A percentile compares a stretch with the other conserved stretches of the same genome.
Conservation (phyloP, 345 rosid genomes). For the Eucalyptus urophylla region DNA sequence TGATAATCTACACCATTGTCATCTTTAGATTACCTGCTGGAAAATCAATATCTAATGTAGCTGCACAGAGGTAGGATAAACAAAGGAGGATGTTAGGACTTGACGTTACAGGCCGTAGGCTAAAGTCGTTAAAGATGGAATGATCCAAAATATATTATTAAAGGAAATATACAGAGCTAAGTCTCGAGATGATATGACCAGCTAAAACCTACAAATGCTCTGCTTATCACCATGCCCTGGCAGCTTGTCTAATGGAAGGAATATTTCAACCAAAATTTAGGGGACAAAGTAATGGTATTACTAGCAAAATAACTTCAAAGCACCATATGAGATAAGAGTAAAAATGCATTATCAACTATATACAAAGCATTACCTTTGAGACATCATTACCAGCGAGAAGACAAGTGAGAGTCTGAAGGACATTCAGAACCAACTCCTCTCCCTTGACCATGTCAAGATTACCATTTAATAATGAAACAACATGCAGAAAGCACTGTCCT, state of each 20-base stretch:
- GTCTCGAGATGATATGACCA: neutral
- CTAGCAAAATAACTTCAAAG: neutral
- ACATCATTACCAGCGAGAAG: conserved; percentile 73
- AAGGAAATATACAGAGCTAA: neutral
- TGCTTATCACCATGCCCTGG: neutral
- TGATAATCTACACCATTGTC: neutral
- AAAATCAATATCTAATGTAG: neutral
- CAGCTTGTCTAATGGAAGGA: neutral
- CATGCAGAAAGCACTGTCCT: conserved; percentile 91
- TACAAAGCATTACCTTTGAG: conserved; percentile 60
- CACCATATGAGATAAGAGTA: neutral
- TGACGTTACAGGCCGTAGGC: neutral
- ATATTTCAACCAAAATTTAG: neutral
- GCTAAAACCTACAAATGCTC: neutral
- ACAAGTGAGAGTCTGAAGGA: conserved; percentile 71
- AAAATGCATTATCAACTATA: neutral
- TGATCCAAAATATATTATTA: neutral
- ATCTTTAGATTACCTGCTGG: neutral
- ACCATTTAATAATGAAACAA: conserved; percentile 86
- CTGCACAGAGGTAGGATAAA: neutral
- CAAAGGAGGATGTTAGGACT: neutral
- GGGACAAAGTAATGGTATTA: neutral
- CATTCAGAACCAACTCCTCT: conserved; percentile 81
- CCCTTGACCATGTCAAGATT: conserved; percentile 65
- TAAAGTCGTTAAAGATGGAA: neutral